Evolutionary conservation across 2,329 filamentous ascomycete species (phyloP), one percentile per base, ranked within the genome.

Genomic region (Dactylellina leptospora): DNA sequence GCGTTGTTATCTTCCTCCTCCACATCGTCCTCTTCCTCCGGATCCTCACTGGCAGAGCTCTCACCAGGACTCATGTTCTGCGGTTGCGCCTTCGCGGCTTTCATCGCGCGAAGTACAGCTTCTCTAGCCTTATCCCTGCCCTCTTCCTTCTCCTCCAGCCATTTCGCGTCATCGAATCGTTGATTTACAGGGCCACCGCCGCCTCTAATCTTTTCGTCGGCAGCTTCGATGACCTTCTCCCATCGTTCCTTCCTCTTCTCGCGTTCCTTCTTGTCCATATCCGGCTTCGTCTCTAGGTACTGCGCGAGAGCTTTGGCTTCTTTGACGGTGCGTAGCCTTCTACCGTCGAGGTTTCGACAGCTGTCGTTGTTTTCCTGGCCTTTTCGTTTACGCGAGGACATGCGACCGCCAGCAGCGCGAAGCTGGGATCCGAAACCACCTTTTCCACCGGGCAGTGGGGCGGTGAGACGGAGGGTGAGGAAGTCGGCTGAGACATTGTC

Each of bases 361-460:
- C 93, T 97, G 22, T 88, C 93, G 77, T 96, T 93, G 73, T 92
- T 88, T 36, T 96, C 92, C 76, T 90, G 87, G 62, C 89, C 89
- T 78, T 89, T 89, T 84, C 93, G 95, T 83, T 96, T 96, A 76
- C 88, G 87, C n/a, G 91, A 93, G 1, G 92, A 96, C 95, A 99
- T 99, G 82, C 96, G 93, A 40, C 96, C 95, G 78, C 96, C 95
- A 2, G 95, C 95, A 0, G 96, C 95, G 78, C 96, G 91, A 36
- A 99, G 87, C 80, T 99, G 96, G 1, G 93, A 97, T 59, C 95
- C 95, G 79, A 99, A 99, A 78, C 95, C 95, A 80, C 95, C 95
- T 79, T 99, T 99, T 79, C 96, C 96, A 82, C 96, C 95, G 76
- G 89, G 90, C 38, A 97, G 82, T 4, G 90, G 90, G 1, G 89